Evolutionary conservation across 1,139 yeast genomes (phyloP), one percentile per base, ranked within the genome.

Genomic region (Geotrichum phurueaensis): DNA sequence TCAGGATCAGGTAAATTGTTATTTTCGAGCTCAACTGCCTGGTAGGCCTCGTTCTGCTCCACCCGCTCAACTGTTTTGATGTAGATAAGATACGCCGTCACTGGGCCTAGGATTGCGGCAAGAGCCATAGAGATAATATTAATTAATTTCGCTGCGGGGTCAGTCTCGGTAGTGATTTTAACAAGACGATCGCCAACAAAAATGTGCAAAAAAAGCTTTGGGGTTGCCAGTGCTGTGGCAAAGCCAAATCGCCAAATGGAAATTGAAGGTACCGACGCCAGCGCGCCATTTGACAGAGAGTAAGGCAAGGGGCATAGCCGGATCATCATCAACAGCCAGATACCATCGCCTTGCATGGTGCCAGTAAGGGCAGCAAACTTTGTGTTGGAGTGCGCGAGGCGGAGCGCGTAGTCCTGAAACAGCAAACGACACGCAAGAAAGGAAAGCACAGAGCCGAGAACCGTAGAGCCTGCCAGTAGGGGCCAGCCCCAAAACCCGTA

Each of bases 231-330:
- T 0, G 84, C 68, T 18, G 94, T 86, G 0, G 97, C 60, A 2
- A 53, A 27, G 22, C 56, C 51, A 47, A 57, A 57, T 18, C 47
- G 48, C 51, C 50, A 23, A 13, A 84, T 76, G 0, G 86, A 78
- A 20, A 91, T 79, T 33, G 89, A 87, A 0, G 96, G 96, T 25
- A 92, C 81, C 2, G 94, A 87, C 4, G 96, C 94, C 66, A 94
- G 79, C 0, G 96, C 97, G 2, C 97, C 98, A 69, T 94, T 94
- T 0, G 96, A 87, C 51, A 92, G 77, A 3, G 97, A 89, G 70
- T 92, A 94, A 0, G 99, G 98, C 68, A 92, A 80, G 0, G 99
- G 99, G 67, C 97, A 90, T 61, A 92, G 74, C 61, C 97, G 78
- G 53, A 94, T 81, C 71, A 92, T 78, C 59, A 86, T 81, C 60